Conservation (phyloP, 495 filamentous ascomycete species). For the Parathielavia hyrcaniae region DNA sequence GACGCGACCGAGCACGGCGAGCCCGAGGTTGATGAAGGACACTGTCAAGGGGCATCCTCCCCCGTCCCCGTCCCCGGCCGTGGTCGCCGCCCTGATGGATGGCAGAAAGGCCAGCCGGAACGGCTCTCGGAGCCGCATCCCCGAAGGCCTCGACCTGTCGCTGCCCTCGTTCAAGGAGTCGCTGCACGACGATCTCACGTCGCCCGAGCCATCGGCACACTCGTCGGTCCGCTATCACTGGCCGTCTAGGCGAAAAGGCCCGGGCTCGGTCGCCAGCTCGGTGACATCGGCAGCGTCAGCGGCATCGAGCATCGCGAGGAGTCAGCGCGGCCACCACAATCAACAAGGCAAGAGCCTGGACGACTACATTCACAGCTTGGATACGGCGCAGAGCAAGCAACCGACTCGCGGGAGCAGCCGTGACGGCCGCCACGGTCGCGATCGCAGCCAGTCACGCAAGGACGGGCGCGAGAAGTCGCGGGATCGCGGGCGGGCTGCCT, state of each 20-base stretch:
- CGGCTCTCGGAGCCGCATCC: slow-evolving; percentile 73
- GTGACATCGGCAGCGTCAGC: slow-evolving; percentile 37
- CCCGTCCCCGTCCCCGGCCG: slow-evolving; percentile 47
- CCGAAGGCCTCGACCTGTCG: slow-evolving; percentile 71
- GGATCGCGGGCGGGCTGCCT: slow-evolving; percentile 58
- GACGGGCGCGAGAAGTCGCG: slow-evolving; percentile 57
- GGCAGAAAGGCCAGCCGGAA: slow-evolving; percentile 49
- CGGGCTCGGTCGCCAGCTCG: slow-evolving; percentile 45
- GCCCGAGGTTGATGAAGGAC: slow-evolving; percentile 45
- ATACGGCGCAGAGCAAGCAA: slow-evolving; percentile 60
- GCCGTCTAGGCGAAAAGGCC: slow-evolving; percentile 42
- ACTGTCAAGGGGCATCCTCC: slow-evolving; percentile 36
- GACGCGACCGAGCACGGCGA: slow-evolving; percentile 42
- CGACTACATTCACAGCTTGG: slow-evolving; percentile 81
- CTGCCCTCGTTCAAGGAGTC: slow-evolving; percentile 54
- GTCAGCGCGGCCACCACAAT: slow-evolving; percentile 35
- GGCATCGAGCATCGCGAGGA: slow-evolving; percentile 34
- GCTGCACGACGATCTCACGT: slow-evolving; percentile 45
- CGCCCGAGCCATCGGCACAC: slow-evolving; percentile 44
- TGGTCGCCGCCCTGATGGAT: slow-evolving; percentile 48
- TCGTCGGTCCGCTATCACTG: slow-evolving; percentile 41
- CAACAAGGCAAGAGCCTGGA: slow-evolving; percentile 59
- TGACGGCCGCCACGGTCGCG: slow-evolving; percentile 48
- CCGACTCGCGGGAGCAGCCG: slow-evolving; percentile 53
- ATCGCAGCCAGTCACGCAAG: slow-evolving; percentile 47